These are phyloP conservation scores for Nicotiana paniculata DNA, from an alignment of 257 asterid species.

Conservation along the genomic window DNA sequence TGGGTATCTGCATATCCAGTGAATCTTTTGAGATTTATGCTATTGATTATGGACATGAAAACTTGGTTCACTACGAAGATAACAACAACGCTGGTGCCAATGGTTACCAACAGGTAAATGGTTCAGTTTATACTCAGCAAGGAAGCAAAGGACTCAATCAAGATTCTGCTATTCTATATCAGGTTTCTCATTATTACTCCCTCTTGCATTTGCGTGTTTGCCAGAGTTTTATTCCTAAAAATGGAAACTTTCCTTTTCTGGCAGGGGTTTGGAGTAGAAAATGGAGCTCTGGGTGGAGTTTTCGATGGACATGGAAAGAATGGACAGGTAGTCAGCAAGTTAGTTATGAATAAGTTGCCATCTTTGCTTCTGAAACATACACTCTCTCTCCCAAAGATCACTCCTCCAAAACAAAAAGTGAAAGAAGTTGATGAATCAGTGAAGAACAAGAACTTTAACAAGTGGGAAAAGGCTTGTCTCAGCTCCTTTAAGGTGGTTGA, in stretches of 20 bases:
- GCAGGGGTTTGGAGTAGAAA: conserved; percentile 66
- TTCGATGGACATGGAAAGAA: conserved; percentile 86
- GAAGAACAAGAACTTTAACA: conserved; percentile 29
- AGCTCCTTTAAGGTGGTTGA: conserved; percentile 63
- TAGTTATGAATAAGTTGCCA: conserved; percentile 66
- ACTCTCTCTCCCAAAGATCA: conserved; percentile 28
- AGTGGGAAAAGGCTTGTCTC: conserved; percentile 62
- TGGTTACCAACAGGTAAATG: conserved; percentile 4
- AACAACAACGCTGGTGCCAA: not conserved
- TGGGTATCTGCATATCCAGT: conserved; percentile 61
- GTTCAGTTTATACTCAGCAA: conserved; percentile 47
- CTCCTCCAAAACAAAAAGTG: conserved; percentile 14
- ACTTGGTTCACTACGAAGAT: conserved; percentile 34
- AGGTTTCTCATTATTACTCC: conserved; percentile 28
- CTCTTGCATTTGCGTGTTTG: not conserved
- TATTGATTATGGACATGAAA: conserved; percentile 49
- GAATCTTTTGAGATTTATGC: conserved; percentile 51
- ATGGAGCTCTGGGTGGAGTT: conserved; percentile 56
- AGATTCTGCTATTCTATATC: conserved; percentile 65
- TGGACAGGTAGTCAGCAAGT: conserved; percentile 63
- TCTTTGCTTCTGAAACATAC: conserved; percentile 41
- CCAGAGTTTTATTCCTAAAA: not conserved
- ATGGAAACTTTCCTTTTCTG: not conserved
- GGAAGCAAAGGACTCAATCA: conserved; percentile 74
- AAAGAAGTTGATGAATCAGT: conserved; percentile 15